Base-by-base conservation (phyloP, 2,329 filamentous ascomycete genomes). In the Neonectria sp. region DNA sequence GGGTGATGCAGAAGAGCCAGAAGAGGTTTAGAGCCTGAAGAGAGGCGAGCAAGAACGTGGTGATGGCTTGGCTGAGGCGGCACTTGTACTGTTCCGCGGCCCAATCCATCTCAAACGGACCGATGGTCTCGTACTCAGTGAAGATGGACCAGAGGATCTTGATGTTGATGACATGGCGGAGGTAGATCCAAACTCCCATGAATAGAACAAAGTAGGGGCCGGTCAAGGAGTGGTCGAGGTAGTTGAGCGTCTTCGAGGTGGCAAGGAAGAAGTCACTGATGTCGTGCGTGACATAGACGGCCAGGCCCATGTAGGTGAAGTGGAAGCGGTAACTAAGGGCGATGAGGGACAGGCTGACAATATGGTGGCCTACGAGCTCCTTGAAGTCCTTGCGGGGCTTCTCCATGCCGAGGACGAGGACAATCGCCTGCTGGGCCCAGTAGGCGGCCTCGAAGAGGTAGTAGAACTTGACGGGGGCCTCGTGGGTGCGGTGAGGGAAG, bases 191-290 rank as follows among this genome's bases (percentile, higher is more conserved):
- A 68, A 92, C 86, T 71, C 84, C 84, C 80, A 97, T 92, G 84
- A 97, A 98, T 73, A 92, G 72, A 78, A 89, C 89, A 82, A 96
- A 98, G 84, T 95, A 97, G 17, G 94, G 94, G 0, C 87, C 90
- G n/a, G 93, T 93, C 52, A 97, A 84, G 65, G 88, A 84, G 62
- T 91, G 90, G 78, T 97, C 93, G 73, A 98, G 84, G 83, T 98
- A 98, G 84, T 97, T 97, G 74, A 98, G 89, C 6, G 91, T 89
- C 84, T 98, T 98, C 68, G 94, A 97, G 2, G 93, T 96, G 43
- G 95, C 95, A 51, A 98, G 88, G 89, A 98, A 98, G 83, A 98
- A 97, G 81, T 98, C 95, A 67, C 92, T 95, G 69, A 98, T 93
- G 78, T 98, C 95, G 81, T 97, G 94, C 11, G 95, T 97, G 69